Percentiles rank a stretch among this genome's conserved stretches.
phyloP scores from a whole-genome alignment of 2,329 filamentous ascomycete genomes.

The Colletotrichum truncatum region DNA sequence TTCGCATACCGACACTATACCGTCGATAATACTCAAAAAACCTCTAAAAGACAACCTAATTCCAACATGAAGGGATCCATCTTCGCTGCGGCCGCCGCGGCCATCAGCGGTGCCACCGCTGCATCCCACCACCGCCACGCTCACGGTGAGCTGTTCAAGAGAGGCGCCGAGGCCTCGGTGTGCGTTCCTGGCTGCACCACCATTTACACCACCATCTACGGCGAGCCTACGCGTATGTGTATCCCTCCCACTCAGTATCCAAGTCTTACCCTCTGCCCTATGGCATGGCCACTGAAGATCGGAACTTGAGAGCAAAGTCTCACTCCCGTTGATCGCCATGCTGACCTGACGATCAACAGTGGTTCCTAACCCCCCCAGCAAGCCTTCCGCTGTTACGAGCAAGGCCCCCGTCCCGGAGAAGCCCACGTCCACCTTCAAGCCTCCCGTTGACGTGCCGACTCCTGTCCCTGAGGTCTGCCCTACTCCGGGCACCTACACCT shows the following conservation, averaged over 20 bases:
- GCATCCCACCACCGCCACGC: constrained; percentile 68
- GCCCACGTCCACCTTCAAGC: constrained; percentile 49
- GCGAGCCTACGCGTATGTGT: constrained; percentile 68
- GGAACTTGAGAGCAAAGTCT: background rate
- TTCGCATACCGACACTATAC: constrained; percentile 31
- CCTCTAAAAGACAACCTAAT: constrained; percentile 40
- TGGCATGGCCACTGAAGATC: background rate
- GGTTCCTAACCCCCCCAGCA: constrained; percentile 48
- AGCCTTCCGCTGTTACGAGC: constrained; percentile 34
- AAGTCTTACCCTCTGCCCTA: background rate
- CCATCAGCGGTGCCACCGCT: constrained; percentile 64
- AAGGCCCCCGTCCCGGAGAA: constrained; percentile 35
- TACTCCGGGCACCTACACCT: constrained; percentile 78
- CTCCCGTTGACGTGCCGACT: constrained; percentile 60
- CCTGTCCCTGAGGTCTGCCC: constrained; percentile 63
- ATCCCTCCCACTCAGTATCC: background rate
- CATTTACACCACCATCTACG: constrained; percentile 76
- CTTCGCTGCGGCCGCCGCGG: constrained; percentile 72
- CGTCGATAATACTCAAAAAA: constrained; percentile 40
- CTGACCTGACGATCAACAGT: constrained; percentile 36
- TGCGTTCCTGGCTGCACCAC: constrained; percentile 76
- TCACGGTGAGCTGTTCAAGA: constrained; percentile 68
- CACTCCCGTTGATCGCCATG: background rate
- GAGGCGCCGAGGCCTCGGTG: constrained; percentile 51
- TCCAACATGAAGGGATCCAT: constrained; percentile 79